These are phyloP conservation scores for Mrakia frigida DNA, from an alignment of 768 basidiomycete genomes.

Conservation along the genomic window DNA sequence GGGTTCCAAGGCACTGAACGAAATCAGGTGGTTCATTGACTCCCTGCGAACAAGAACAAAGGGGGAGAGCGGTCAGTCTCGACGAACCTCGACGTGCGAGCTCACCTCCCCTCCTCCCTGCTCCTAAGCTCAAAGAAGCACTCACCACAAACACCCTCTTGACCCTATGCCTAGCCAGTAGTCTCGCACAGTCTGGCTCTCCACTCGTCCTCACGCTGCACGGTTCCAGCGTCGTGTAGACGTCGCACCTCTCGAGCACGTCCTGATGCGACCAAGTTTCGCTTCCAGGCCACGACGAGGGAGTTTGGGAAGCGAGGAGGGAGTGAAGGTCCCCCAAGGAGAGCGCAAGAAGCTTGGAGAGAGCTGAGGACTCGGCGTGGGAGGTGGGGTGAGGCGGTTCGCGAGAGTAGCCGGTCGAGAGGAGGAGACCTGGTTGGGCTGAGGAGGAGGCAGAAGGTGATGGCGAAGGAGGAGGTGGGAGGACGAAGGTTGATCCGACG, in stretches of 20 bases:
- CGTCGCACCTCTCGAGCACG: constrained; percentile 59
- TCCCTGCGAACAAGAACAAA: background rate
- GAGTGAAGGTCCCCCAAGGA: background rate
- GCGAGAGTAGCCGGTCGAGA: constrained; percentile 69
- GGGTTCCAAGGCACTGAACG: constrained; percentile 29
- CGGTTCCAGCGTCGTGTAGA: constrained; percentile 91
- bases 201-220: background rate
- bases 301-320: constrained; percentile 9
- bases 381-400: constrained; percentile 44
- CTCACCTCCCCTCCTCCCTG: background rate
- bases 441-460: background rate
- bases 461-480: background rate
- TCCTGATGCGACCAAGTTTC: constrained; percentile 43
- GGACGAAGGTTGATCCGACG: background rate
- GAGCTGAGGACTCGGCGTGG: constrained; percentile 47
- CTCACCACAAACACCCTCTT: constrained; percentile 2
- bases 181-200: constrained; percentile 69
- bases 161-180: constrained; percentile 59
- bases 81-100: background rate
- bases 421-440: background rate
- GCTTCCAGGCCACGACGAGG: background rate
- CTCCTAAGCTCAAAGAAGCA: background rate
- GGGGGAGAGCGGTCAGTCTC: background rate
- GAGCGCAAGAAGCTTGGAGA: background rate
- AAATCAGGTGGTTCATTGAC: constrained; percentile 16